Percentiles rank a stretch among this genome's conserved stretches.
Conservation (phyloP, 208 protist genomes). For the Crithidia acanthocephali region DNA sequence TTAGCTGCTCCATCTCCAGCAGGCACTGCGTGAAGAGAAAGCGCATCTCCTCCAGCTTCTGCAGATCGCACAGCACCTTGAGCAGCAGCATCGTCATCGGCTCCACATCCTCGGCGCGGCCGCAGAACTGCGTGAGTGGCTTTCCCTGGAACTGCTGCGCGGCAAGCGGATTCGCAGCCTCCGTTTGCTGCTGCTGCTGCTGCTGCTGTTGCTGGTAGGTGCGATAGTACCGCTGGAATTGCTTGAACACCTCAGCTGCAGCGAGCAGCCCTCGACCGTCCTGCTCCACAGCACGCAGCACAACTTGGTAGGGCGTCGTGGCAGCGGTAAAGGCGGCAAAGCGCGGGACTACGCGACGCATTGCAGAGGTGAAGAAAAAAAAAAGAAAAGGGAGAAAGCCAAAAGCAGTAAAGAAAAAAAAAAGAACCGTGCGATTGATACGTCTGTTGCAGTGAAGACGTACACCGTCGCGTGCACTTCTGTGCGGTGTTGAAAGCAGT, state of each 20-base stretch:
- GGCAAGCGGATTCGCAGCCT: background rate
- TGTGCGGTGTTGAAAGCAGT: too few species aligned
- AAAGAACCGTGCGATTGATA: too few species aligned
- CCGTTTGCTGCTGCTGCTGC: background rate
- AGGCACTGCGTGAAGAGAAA: constrained; percentile 91
- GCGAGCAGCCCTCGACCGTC: constrained; percentile 69
- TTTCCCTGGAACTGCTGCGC: constrained; percentile 18
- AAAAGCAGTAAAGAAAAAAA: background rate
- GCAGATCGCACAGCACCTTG: constrained; percentile 88
- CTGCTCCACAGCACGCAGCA: constrained; percentile 58
- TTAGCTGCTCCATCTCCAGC: constrained; percentile 57
- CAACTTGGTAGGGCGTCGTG: constrained; percentile 60
- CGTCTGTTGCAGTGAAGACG: too few species aligned
- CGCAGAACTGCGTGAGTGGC: constrained; percentile 81
- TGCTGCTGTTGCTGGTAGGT: constrained; percentile 21
- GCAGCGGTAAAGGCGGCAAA: background rate
- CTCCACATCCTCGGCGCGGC: constrained; percentile 57
- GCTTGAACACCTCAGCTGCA: constrained; percentile 64
- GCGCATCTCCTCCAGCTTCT: constrained; percentile 83
- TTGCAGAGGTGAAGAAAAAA: background rate
- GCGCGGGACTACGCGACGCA: constrained; percentile 5
- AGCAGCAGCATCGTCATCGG: constrained; percentile 79
- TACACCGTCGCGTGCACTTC: too few species aligned
- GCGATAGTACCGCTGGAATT: constrained; percentile 78
- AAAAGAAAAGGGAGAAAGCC: background rate